Percentiles rank a stretch among this genome's conserved stretches.
These are phyloP conservation scores for Trebouxia sp. DNA, from an alignment of 139 green algal genomes.

Conservation along the genomic window DNA sequence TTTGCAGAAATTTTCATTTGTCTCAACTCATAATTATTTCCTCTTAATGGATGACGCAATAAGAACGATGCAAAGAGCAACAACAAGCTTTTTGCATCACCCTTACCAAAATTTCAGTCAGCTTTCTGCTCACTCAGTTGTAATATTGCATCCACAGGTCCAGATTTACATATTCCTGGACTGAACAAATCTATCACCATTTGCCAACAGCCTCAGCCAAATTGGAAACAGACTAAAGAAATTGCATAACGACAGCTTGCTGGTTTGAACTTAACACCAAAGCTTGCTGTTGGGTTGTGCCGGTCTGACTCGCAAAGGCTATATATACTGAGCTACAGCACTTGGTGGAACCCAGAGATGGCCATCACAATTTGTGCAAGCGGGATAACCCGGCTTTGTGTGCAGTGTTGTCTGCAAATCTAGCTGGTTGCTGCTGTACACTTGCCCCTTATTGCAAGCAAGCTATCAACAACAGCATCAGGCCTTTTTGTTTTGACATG, in stretches of 20 bases:
- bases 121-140: slow-evolving; percentile 7
- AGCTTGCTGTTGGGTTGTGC: slow-evolving; percentile 20
- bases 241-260: slow-evolving; percentile 13
- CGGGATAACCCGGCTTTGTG: background rate
- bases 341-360: slow-evolving; percentile 1
- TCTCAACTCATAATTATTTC: background rate
- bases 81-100: slow-evolving; percentile 21
- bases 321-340: slow-evolving; percentile 11
- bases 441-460: slow-evolving; percentile 20
- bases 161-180: slow-evolving; percentile 14
- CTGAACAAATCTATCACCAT: slow-evolving; percentile 14
- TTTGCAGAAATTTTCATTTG: slow-evolving; percentile 19
- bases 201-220: slow-evolving; percentile 22
- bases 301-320: slow-evolving; percentile 9
- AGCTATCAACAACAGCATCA: slow-evolving; percentile 24
- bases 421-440: background rate
- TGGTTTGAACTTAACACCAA: slow-evolving; percentile 3
- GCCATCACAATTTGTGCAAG: slow-evolving; percentile 11
- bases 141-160: slow-evolving; percentile 6
- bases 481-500: slow-evolving; percentile 18
- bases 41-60: background rate
- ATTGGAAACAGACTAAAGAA: background rate
- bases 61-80: too few species aligned
- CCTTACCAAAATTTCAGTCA: slow-evolving; percentile 8
- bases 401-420: slow-evolving; percentile 1